These are phyloP conservation scores for Sphaerostilbella broomeana DNA, from an alignment of 2,329 filamentous ascomycete species.

Conservation along the genomic window DNA sequence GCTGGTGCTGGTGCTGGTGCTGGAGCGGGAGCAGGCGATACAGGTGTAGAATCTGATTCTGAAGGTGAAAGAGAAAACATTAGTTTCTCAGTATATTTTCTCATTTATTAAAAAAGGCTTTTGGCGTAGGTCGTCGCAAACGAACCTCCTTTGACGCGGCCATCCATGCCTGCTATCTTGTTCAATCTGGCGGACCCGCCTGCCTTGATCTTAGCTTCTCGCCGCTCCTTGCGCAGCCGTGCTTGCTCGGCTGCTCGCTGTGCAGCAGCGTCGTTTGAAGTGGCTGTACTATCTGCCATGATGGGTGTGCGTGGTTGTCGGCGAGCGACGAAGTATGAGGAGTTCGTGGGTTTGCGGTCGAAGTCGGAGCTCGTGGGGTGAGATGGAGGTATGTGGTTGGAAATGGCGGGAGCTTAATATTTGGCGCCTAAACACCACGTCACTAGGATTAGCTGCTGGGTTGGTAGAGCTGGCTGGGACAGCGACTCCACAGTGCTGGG, in stretches of 20 bases:
- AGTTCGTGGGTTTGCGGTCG: too few relatives aligned
- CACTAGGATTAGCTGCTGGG: too few relatives aligned
- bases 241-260: conserved; percentile 57
- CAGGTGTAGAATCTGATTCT: conserved; percentile 14
- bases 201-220: conserved; percentile 71
- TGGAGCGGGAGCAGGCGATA: conserved; percentile 21
- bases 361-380: too few relatives aligned
- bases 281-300: conserved; percentile 36
- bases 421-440: too few relatives aligned
- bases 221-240: conserved; percentile 68
- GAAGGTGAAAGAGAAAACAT: neutral
- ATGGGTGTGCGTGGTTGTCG: too few relatives aligned
- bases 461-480: too few relatives aligned
- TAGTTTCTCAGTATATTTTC: neutral
- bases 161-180: conserved; percentile 65
- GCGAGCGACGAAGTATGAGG: too few relatives aligned
- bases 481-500: too few relatives aligned
- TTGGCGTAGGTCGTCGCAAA: too few relatives aligned
- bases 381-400: too few relatives aligned
- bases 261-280: conserved; percentile 39
- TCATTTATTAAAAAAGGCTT: too few relatives aligned
- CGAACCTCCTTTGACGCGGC: conserved; percentile 30
- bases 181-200: conserved; percentile 64
- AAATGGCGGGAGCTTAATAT: too few relatives aligned
- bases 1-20: conserved; percentile 25